Evolutionary conservation across 768 basidiomycete genomes (phyloP), one percentile per base, ranked within the genome.

Genomic region (Suillus hirtellus): DNA sequence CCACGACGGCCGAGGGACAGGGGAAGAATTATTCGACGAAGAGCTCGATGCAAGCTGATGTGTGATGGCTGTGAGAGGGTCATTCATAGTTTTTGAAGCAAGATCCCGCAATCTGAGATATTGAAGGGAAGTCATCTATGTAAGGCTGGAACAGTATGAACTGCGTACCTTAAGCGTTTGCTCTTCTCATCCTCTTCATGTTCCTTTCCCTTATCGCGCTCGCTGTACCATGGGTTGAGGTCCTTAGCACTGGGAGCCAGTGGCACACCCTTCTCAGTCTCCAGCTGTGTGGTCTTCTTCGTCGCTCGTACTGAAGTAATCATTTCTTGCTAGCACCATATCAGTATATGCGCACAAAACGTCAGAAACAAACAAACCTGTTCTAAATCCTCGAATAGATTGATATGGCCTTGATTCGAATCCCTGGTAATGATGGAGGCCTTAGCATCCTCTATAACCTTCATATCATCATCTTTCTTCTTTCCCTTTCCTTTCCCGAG

Each of bases 321-420:
- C 24, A 82, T 76, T 4, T 82, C 77, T 65, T 79, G 82, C 81
- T 84, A 72, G 35, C 38, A 19, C 24, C 5, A n/a, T 11, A 49
- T 63, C 47, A 65, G 21, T 34, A 4, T 21, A 35, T 67, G 2
- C 63, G 53, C 50, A 62, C 43, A 62, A 55, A 24, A 62, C 10
- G 8, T 14, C 40, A 56, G 31, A 27, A 50, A 37, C 15, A 21
- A 42, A 66, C 80, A 19, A 60, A 89, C 90, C 66, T 86, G 81
- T 69, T 93, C 92, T n/a, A 93, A 67, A 69, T 93, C 91, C 67
- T 90, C 88, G 66, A 93, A 94, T 59, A 95, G 76, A 71, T 93
- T 94, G 75, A 94, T 92, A 68, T 95, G 92, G 88, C 42, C 79
- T 79, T 1, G 84, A 79, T 19, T 59, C 65, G 12, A 58, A 38